phyloP scores from a whole-genome alignment of 768 basidiomycete species.

The Omphalotus guepiniiformis region DNA sequence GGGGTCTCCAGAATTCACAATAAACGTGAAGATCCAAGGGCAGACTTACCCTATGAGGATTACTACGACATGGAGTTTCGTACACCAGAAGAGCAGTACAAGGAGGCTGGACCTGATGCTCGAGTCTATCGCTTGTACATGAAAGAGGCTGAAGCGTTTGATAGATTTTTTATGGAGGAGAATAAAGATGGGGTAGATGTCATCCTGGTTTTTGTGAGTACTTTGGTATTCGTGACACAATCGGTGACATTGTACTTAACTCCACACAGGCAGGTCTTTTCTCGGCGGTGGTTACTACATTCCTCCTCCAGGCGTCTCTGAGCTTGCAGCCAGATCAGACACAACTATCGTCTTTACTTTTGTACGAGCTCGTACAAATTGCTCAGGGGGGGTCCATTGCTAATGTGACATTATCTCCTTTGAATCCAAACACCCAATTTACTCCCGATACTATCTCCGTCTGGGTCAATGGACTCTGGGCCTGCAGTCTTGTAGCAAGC shows the following conservation, averaged over 20 bases:
- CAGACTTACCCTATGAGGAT: too few relatives aligned
- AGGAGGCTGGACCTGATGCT: slow-evolving; percentile 10
- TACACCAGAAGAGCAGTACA: neutral
- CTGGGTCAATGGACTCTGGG: slow-evolving; percentile 9
- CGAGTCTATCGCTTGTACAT: slow-evolving; percentile 9
- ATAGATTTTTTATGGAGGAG: slow-evolving; percentile 2
- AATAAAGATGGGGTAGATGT: slow-evolving; percentile 9
- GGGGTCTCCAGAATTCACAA: too few relatives aligned
- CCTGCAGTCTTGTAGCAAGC: slow-evolving; percentile 2
- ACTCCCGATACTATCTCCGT: neutral
- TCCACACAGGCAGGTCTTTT: slow-evolving; percentile 15
- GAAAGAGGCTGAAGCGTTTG: slow-evolving; percentile 3
- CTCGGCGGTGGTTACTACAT: slow-evolving; percentile 11
- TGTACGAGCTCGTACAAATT: slow-evolving; percentile 1
- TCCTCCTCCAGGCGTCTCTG: neutral
- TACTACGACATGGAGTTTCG: too few relatives aligned
- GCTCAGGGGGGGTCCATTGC: neutral
- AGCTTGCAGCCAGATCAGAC: neutral
- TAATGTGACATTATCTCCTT: neutral
- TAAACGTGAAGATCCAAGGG: too few relatives aligned
- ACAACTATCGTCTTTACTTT: neutral
- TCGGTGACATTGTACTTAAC: too few relatives aligned
- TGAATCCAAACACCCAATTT: neutral
- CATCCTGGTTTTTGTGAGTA: slow-evolving; percentile 11
- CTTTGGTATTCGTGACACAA: too few relatives aligned